Percentiles rank a stretch among this genome's conserved stretches.
Evolutionary conservation across 1,284 basidiomycete species (phyloP).

Genomic region (Coniferiporia sulphurascens): DNA sequence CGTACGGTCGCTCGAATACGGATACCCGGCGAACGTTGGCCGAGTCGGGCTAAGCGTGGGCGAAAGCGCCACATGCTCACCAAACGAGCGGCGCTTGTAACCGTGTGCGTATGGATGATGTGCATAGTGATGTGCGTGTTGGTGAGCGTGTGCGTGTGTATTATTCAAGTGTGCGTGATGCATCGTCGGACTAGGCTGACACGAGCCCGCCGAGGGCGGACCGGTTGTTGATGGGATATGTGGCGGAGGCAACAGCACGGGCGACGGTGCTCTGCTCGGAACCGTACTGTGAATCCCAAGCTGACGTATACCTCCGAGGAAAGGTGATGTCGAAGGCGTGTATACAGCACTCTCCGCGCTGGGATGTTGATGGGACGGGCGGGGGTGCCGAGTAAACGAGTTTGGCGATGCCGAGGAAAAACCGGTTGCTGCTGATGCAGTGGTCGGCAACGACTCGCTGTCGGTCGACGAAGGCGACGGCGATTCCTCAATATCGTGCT

Average conservation of each 20-base stretch:
- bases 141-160: constrained; percentile 26
- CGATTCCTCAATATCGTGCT: constrained; percentile 45
- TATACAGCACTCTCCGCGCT: constrained; percentile 20
- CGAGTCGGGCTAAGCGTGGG: constrained; percentile 16
- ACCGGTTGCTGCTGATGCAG: neutral
- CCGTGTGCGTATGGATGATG: constrained; percentile 33
- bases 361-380: neutral
- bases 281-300: constrained; percentile 66
- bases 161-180: constrained; percentile 29
- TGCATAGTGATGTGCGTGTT: constrained; percentile 25
- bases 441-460: constrained; percentile 44
- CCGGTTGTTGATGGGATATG: constrained; percentile 18
- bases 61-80: constrained; percentile 24
- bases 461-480: constrained; percentile 67
- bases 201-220: constrained; percentile 18
- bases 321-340: constrained; percentile 63
- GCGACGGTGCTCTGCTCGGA: constrained; percentile 63
- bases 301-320: constrained; percentile 75
- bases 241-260: constrained; percentile 57
- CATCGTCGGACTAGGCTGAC: constrained; percentile 28
- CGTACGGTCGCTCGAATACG: constrained; percentile 32
- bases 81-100: constrained; percentile 30
- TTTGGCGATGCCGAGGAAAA: constrained; percentile 37
- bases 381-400: constrained; percentile 7
- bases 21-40: constrained; percentile 22